Base-by-base conservation (phyloP, 805 yeast genomes). In the Hanseniaspora jakobsenii region DNA sequence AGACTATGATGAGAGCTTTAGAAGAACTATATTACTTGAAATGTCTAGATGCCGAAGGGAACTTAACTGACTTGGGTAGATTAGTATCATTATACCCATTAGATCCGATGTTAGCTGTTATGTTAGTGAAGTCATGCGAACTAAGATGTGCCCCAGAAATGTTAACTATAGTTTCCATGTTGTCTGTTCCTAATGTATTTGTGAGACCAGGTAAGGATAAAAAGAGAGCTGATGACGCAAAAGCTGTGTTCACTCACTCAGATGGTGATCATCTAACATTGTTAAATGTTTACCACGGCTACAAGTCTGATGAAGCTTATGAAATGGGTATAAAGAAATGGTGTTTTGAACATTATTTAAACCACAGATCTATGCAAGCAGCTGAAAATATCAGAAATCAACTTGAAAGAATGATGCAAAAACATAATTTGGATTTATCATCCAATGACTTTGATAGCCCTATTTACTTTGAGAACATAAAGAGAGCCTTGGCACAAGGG, bases 1-100 rank as follows among this genome's bases (percentile, higher is more conserved):
- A 89, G 63, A 91, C 98, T 6, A 91, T 89, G 98, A 91, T 91
- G 98, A 73, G 98, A 60, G 97, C 97, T 0, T 67, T 89, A 50
- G 98, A 89, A 62, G 98, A 89, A 62, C 71, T 89, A 56, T 87
- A 91, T 59, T 91, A 85, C 59, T 67, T 89, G 50, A 78, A 81
- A 18, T 91, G 96, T 66, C 70, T 89, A 43, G 83, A 84, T 52
- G 95, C 91, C 59, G 89, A 85, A 37, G 98, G 97, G 49, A 79
- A 81, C 44, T 66, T 89, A 52, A 91, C 97, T 0, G 73, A 91
- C 1, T 66, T 89, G 50, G 98, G 98, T 48, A 72, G 95, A 54
- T 61, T 80, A 55, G 93, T 95, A 1, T 84, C 95, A 1, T 79
- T 81, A 52, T 89, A 91, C 71, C 98, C 98, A 37, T 66, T 89